Base-by-base conservation (phyloP, 306 rosid genomes). In the Glycine soja region DNA sequence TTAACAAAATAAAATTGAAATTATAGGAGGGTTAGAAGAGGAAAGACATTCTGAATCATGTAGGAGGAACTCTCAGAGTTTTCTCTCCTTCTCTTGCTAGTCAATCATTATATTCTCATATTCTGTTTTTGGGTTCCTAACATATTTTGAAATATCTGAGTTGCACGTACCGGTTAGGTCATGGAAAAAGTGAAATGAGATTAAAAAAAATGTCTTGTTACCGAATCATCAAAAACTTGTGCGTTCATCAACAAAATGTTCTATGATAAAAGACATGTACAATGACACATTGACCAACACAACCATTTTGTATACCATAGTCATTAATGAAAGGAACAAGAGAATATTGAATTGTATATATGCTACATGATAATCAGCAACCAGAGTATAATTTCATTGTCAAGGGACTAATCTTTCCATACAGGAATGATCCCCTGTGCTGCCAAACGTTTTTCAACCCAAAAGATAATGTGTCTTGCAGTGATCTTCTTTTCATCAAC, bases 381-480 rank as follows among this genome's bases (percentile, higher is more conserved):
- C 70, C 75, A 87, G 62, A 81, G 64, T 74, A 77, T 59, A 80
- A 62, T 8, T 40, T 70, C 46, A 3, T 58, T 24, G 58, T 11
- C 4, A 46, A 62, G 36, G 78, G 30, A 75, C 30, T 24, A 92
- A 56, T 91, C 94, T 80, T 84, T 89, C 99, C 98, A 93, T 34
- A 95, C 93, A 50, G 98, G 98, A 76, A 91, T 90, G 78, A 95
- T 90, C 80, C 99, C 98, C 82, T 95, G 99, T 19, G 99, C 98
- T 66, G 99, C 99, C 87, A 95, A 88, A 75, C 99, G 98, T 81
- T 95, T 95, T 85, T 93, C 97, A 71, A 95, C 93, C 99, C 99
- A 93, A 74, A 92, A 95, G 47, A 95, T 84, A 52, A 95, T 34
- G 75, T 38, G 99, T 53, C 76, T 93, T 78, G 91, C 91, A 3